Base-by-base conservation (phyloP, 2,329 filamentous ascomycete genomes). In the Falciphora oryzae region DNA sequence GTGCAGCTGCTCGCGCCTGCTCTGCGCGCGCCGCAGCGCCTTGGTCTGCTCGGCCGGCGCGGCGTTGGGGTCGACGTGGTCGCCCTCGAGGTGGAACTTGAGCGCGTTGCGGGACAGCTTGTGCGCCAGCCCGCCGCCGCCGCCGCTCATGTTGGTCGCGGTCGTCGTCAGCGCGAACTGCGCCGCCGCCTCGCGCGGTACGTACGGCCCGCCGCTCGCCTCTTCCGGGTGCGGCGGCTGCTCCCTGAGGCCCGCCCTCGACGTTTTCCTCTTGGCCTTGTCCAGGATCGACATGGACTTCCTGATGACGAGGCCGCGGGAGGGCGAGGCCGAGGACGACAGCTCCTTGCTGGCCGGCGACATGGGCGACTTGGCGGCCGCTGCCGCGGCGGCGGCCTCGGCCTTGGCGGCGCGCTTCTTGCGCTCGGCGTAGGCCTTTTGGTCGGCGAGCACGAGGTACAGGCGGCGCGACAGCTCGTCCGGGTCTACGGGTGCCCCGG, bases 161-260 rank as follows among this genome's bases (percentile, higher is more conserved):
- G 82, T 84, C 0, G 84, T 80, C 0, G 85, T 87, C 58, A 78
- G 75, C 13, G 79, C 75, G 69, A 87, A 87, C 65, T 86, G 83
- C 16, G 78, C 71, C 1, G 84, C 84, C 0, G 85, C 85, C 50
- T 82, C 78, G 63, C 78, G 77, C 18, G 85, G 85, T 2, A 85
- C 73, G 68, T 87, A 81, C 50, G 76, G 81, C 67, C 38, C 67
- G 57, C 63, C 65, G 62, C 62, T 68, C 64, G 35, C 64, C 56
- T 38, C 28, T 2, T 60, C 35, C 32, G 58, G 22, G 10, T 29
- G 31, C 29, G 53, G 31, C 29, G 53, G 25, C n/a, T 7, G 27
- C 28, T 11, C 32, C 61, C 22, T 35, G 27, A 56, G 56, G 14
- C 25, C 27, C 53, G n/a, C 8, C 44, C 25, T 56, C 18, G 53